A percentile compares a stretch with the other conserved stretches of the same genome.
phyloP scores from a whole-genome alignment of 2,329 filamentous ascomycete species.

The Apiospora aurea region DNA sequence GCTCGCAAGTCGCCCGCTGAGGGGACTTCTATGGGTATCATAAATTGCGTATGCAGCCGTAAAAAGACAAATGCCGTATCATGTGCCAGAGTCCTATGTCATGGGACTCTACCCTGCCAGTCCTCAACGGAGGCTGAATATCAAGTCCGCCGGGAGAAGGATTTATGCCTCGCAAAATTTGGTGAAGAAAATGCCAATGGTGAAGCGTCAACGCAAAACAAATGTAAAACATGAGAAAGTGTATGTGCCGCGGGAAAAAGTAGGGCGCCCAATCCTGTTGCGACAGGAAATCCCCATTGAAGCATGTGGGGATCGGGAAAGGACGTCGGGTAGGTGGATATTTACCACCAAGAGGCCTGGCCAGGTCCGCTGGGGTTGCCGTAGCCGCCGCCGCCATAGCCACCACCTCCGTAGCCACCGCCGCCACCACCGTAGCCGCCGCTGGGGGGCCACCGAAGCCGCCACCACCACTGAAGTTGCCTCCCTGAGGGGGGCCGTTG shows the following conservation, averaged over 20 bases:
- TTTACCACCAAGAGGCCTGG: slow-evolving; percentile 75
- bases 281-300: slow-evolving; percentile 25
- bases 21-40: slow-evolving; percentile 47
- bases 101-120: slow-evolving; percentile 44
- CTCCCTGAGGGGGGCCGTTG: slow-evolving; percentile 49
- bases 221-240: slow-evolving; percentile 34
- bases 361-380: slow-evolving; percentile 72
- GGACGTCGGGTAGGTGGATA: slow-evolving; percentile 28
- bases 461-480: slow-evolving; percentile 51
- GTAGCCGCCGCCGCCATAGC: slow-evolving; percentile 63
- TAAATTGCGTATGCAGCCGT: slow-evolving; percentile 43
- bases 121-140: slow-evolving; percentile 41
- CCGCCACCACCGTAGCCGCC: slow-evolving; percentile 50
- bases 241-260: slow-evolving; percentile 20
- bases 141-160: slow-evolving; percentile 42
- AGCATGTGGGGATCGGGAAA: not conserved
- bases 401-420: slow-evolving; percentile 50
- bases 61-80: slow-evolving; percentile 48
- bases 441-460: slow-evolving; percentile 51
- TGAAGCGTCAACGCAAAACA: slow-evolving; percentile 33
- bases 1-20: slow-evolving; percentile 39
- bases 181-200: slow-evolving; percentile 36
- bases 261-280: slow-evolving; percentile 26
- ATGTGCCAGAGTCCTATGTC: slow-evolving; percentile 43
- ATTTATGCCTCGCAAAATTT: slow-evolving; percentile 36